Base-by-base conservation (phyloP, 306 rosid genomes). In the Morella rubra region DNA sequence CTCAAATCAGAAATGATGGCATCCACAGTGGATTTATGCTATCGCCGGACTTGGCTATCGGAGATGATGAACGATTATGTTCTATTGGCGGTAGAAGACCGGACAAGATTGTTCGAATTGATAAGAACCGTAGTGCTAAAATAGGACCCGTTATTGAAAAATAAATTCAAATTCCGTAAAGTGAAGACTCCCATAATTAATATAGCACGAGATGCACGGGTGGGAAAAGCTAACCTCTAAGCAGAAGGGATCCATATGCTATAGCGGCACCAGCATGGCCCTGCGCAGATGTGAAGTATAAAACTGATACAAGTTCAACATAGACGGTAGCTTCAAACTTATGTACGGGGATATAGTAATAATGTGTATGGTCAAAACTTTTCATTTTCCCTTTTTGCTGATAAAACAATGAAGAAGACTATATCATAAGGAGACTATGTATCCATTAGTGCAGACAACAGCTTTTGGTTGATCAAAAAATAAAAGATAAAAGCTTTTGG, bases 211-310 rank as follows among this genome's bases (percentile, higher is more conserved):
- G 40, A 74, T 56, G 70, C 45, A 45, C 54, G 64, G n/a, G 69
- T 67, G 61, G 20, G 32, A 68, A 44, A 69, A 74, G 72, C 88
- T 77, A 72, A 89, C 97, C 98, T 89, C 83, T 88, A 71, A 92
- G 97, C 81, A 95, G 92, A 85, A 92, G 98, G 82, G 97, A 92
- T 59, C 98, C 98, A 81, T 78, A 92, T 32, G 97, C 97, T 80
- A 95, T 82, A 77, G 97, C 96, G 37, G 97, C 97, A 79, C 96
- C 97, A 46, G 97, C 84, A 83, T 95, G 97, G 40, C 97, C 97
- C 97, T 95, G 80, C 76, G 77, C 24, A 58, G 69, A 65, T 55
- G 54, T 41, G 22, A 84, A 59, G 47, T 19, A 52, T 60, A 53
- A 67, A 58, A 61, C 49, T 1, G 13, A 32, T 22, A 72, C 4